Percentiles rank a stretch among this genome's conserved stretches.
These are phyloP conservation scores for Aspergillus sp. DNA, from an alignment of 2,329 filamentous ascomycete genomes.

Conservation along the genomic window DNA sequence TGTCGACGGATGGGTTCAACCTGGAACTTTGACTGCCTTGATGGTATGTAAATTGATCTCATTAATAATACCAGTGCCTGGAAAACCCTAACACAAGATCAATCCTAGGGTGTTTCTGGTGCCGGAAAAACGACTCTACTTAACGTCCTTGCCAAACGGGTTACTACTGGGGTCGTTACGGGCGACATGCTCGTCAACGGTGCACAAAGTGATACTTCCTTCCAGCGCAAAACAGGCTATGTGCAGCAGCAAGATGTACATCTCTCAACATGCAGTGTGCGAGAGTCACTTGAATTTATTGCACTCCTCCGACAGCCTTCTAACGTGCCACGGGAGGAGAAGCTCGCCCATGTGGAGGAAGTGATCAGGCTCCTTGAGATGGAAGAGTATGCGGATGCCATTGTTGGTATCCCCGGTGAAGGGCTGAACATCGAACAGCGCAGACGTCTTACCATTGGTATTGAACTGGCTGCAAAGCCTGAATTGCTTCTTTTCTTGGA, in stretches of 20 bases:
- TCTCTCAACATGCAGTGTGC: conserved; percentile 74
- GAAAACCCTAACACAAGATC: too few relatives aligned
- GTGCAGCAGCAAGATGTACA: conserved; percentile 76
- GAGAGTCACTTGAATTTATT: conserved; percentile 80
- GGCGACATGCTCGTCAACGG: conserved; percentile 81
- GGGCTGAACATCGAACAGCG: conserved; percentile 64
- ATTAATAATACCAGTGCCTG: too few relatives aligned
- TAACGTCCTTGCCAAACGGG: conserved; percentile 77
- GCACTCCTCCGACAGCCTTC: conserved; percentile 78
- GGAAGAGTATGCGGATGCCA: conserved; percentile 80
- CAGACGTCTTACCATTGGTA: conserved; percentile 81
- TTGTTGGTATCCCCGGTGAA: conserved; percentile 84
- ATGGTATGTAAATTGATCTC: too few relatives aligned
- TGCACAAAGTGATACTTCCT: conserved; percentile 59
- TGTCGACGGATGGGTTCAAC: too few relatives aligned
- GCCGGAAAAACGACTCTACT: conserved; percentile 88
- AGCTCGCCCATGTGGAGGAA: conserved; percentile 80
- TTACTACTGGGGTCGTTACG: conserved; percentile 79
- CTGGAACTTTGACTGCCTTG: too few relatives aligned
- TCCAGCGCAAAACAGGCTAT: conserved; percentile 31
- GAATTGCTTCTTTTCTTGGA: conserved; percentile 84
- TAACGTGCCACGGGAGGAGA: conserved; percentile 67
- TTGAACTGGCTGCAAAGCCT: conserved; percentile 89
- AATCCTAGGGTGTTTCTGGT: conserved; percentile 65
- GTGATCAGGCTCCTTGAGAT: conserved; percentile 86